Percentiles rank a stretch among this genome's conserved stretches.
phyloP scores from a whole-genome alignment of 2,329 filamentous ascomycete species.

The Colletotrichum eremochloae region DNA sequence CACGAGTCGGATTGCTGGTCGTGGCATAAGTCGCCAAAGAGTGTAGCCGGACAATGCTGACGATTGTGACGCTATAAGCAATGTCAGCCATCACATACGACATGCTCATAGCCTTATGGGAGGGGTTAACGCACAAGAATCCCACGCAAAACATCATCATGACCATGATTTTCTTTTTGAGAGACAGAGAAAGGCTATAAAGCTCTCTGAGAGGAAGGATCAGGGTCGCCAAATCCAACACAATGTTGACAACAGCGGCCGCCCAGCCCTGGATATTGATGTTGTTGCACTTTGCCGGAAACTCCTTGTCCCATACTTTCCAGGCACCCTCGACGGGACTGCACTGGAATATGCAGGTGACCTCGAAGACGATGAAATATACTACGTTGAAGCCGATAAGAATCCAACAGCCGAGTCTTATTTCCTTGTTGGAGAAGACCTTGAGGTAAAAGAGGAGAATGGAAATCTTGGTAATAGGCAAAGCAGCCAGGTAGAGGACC shows the following conservation, averaged over 20 bases:
- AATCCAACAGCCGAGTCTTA: slow-evolving; percentile 46
- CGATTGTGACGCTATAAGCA: slow-evolving; percentile 49
- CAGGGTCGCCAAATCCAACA: slow-evolving; percentile 50
- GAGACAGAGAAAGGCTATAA: slow-evolving; percentile 53
- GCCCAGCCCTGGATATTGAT: slow-evolving; percentile 50
- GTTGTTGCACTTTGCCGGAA: slow-evolving; percentile 48
- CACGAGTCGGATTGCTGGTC: slow-evolving; percentile 44
- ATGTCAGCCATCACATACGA: background rate
- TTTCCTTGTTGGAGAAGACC: slow-evolving; percentile 48
- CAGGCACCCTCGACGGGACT: slow-evolving; percentile 30
- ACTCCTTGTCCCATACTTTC: slow-evolving; percentile 47
- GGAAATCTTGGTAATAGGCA: slow-evolving; percentile 50
- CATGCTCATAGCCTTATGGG: background rate
- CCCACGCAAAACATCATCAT: slow-evolving; percentile 61
- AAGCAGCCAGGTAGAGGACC: slow-evolving; percentile 49
- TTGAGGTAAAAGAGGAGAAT: slow-evolving; percentile 52
- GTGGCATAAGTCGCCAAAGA: slow-evolving; percentile 37
- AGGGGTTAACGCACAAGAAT: slow-evolving; percentile 46
- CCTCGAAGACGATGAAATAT: slow-evolving; percentile 46
- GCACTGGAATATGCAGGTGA: slow-evolving; percentile 47
- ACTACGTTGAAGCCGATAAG: slow-evolving; percentile 46
- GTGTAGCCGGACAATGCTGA: slow-evolving; percentile 50
- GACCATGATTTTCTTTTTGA: slow-evolving; percentile 59
- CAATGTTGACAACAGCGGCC: slow-evolving; percentile 50
- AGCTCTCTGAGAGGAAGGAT: slow-evolving; percentile 57